phyloP scores from a whole-genome alignment of 2,329 filamentous ascomycete species.

The Sporothrix sp. region DNA sequence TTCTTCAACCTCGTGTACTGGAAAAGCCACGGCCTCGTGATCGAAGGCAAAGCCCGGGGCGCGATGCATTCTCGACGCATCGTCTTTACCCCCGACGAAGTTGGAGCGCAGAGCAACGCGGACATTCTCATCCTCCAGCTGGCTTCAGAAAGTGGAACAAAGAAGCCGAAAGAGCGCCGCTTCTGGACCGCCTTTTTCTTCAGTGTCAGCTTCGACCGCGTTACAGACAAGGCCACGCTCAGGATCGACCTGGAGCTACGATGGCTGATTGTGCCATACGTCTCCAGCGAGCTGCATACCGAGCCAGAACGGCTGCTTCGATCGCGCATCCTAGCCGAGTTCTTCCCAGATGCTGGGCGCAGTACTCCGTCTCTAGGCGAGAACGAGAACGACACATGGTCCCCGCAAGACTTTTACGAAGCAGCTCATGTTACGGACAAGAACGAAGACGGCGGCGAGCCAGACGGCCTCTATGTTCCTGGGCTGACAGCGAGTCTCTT shows the following conservation, averaged over 20 bases:
- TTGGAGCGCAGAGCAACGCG: background rate
- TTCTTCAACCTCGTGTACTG: background rate
- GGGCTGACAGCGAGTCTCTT: slow-evolving; percentile 46
- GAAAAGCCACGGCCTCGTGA: background rate
- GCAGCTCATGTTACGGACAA: slow-evolving; percentile 52
- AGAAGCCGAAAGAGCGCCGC: background rate
- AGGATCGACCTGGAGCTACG: slow-evolving; percentile 19
- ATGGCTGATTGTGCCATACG: slow-evolving; percentile 24
- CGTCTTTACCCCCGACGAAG: background rate
- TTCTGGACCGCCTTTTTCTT: slow-evolving; percentile 15
- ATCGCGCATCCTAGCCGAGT: slow-evolving; percentile 13
- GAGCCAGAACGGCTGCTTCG: background rate
- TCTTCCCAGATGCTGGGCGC: slow-evolving; percentile 14
- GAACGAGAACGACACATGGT: slow-evolving; percentile 19
- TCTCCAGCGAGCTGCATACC: slow-evolving; percentile 4
- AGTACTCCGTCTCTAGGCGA: background rate
- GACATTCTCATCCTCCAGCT: background rate
- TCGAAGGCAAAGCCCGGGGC: background rate
- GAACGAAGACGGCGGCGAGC: slow-evolving; percentile 30
- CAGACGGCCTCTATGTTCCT: slow-evolving; percentile 33
- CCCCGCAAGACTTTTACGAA: slow-evolving; percentile 56
- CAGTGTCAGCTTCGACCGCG: background rate
- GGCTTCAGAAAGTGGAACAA: background rate
- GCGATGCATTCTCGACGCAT: background rate
- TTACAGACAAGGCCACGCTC: slow-evolving; percentile 7